A percentile compares a stretch with the other conserved stretches of the same genome.
Evolutionary conservation across 2,329 filamentous ascomycete genomes (phyloP).

Genomic region (Aureobasidium mangrovei): DNA sequence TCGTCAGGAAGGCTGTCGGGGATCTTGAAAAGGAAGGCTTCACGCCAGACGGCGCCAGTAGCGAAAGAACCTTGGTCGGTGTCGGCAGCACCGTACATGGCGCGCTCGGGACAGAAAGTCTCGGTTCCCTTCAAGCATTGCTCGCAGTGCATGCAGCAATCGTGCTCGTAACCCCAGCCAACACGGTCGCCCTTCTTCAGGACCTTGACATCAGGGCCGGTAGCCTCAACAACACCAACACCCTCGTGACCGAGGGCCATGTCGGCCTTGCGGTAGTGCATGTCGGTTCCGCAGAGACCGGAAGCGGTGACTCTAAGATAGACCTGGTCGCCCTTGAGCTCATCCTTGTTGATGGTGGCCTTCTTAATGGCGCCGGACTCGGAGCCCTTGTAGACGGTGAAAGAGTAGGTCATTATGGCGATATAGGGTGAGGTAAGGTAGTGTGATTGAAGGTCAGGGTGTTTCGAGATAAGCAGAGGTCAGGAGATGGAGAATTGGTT

Average conservation of each 20-base stretch:
- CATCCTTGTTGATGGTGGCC: constrained; percentile 38
- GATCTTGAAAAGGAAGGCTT: constrained; percentile 40
- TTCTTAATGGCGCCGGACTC: constrained; percentile 49
- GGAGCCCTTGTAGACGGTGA: constrained; percentile 57
- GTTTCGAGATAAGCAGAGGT: neutral
- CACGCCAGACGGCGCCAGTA: constrained; percentile 39
- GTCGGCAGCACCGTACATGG: constrained; percentile 37
- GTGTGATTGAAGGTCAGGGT: neutral
- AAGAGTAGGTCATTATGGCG: constrained; percentile 30
- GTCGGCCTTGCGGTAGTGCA: constrained; percentile 35
- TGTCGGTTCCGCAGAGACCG: constrained; percentile 55
- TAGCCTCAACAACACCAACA: constrained; percentile 41
- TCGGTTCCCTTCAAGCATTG: constrained; percentile 37
- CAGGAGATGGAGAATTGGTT: constrained; percentile 3
- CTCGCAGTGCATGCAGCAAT: constrained; percentile 39
- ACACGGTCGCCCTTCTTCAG: constrained; percentile 46
- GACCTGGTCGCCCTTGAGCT: constrained; percentile 47
- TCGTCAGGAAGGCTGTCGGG: constrained; percentile 37
- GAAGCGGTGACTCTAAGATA: constrained; percentile 56
- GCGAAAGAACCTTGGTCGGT: constrained; percentile 42
- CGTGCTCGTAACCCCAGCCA: constrained; percentile 42
- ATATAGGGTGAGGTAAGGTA: constrained; percentile 2
- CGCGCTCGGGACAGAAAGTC: constrained; percentile 36
- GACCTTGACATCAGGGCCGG: constrained; percentile 37
- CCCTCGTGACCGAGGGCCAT: constrained; percentile 49